Evolutionary conservation across 768 basidiomycete species (phyloP).

Genomic region (Auricularia cornea): DNA sequence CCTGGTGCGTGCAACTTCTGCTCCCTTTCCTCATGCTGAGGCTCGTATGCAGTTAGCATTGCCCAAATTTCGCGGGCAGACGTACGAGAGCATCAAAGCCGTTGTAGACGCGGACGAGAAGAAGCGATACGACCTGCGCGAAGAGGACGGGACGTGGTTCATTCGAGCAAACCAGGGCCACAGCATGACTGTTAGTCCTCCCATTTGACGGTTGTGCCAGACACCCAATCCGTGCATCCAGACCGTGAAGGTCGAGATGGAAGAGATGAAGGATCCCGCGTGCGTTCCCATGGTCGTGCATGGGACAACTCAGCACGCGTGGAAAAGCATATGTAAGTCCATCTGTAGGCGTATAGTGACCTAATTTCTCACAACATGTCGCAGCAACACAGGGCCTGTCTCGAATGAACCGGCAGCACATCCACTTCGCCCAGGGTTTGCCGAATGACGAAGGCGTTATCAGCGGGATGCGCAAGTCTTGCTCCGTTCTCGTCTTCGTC

Average conservation of each 20-base stretch:
- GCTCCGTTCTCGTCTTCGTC: constrained; percentile 76
- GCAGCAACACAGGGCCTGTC: constrained; percentile 66
- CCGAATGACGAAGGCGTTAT: constrained; percentile 55
- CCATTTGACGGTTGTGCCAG: neutral
- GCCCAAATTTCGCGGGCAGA: constrained; percentile 56
- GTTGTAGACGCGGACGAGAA: constrained; percentile 65
- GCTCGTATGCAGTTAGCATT: constrained; percentile 46
- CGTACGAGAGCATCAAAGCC: constrained; percentile 43
- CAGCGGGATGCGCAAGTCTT: constrained; percentile 72
- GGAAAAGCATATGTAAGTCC: constrained; percentile 58
- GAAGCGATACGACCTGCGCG: constrained; percentile 50
- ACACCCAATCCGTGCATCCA: constrained; percentile 19
- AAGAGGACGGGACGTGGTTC: constrained; percentile 65
- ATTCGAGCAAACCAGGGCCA: constrained; percentile 90
- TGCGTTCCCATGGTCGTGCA: constrained; percentile 81
- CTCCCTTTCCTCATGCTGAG: neutral
- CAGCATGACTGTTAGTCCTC: constrained; percentile 54
- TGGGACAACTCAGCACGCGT: constrained; percentile 63
- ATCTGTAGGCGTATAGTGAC: neutral
- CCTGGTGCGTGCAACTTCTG: constrained; percentile 49
- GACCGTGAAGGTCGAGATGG: constrained; percentile 62
- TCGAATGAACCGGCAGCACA: constrained; percentile 82
- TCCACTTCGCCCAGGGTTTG: constrained; percentile 83
- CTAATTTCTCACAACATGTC: constrained; percentile 9
- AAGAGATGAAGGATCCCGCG: constrained; percentile 42